A percentile compares a stretch with the other conserved stretches of the same genome.
These are phyloP conservation scores for Arthroderma sp. DNA, from an alignment of 2,329 filamentous ascomycete species.

Conservation along the genomic window DNA sequence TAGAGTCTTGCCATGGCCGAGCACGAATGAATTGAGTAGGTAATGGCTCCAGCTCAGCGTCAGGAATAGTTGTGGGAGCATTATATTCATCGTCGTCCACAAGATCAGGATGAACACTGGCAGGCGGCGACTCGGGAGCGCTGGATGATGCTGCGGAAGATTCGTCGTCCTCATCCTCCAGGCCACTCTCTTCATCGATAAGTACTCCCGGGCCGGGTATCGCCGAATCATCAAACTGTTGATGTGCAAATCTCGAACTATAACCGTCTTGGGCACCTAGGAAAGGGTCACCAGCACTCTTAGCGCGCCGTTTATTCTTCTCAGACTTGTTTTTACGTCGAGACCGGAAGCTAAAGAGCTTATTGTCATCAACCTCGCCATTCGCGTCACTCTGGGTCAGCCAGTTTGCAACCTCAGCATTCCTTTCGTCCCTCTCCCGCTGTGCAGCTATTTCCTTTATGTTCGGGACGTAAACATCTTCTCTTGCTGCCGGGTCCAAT, in stretches of 20 bases:
- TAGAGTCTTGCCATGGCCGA: slow-evolving; percentile 41
- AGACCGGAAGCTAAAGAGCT: slow-evolving; percentile 9
- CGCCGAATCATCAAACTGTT: slow-evolving; percentile 26
- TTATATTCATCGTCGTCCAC: slow-evolving; percentile 18
- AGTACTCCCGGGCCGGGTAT: slow-evolving; percentile 43
- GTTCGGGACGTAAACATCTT: slow-evolving; percentile 35
- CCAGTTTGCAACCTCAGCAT: slow-evolving; percentile 44
- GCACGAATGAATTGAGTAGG: slow-evolving; percentile 29
- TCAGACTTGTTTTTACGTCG: slow-evolving; percentile 17
- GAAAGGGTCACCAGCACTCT: slow-evolving; percentile 29
- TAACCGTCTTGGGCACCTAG: not conserved
- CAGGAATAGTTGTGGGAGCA: slow-evolving; percentile 16
- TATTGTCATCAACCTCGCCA: slow-evolving; percentile 27
- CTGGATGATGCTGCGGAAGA: slow-evolving; percentile 19
- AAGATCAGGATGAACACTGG: slow-evolving; percentile 20
- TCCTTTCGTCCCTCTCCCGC: slow-evolving; percentile 39
- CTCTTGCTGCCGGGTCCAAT: slow-evolving; percentile 37
- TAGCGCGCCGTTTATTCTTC: slow-evolving; percentile 35
- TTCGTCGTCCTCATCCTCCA: slow-evolving; percentile 26
- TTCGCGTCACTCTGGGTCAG: slow-evolving; percentile 40
- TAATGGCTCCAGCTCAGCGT: slow-evolving; percentile 24
- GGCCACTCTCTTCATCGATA: slow-evolving; percentile 32
- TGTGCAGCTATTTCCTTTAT: slow-evolving; percentile 41
- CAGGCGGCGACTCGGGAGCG: slow-evolving; percentile 20
- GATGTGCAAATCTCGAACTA: not conserved